Evolutionary conservation across 441 rosid genomes (phyloP), one percentile per base, ranked within the genome.

Genomic region (Aquilaria agallochum): DNA sequence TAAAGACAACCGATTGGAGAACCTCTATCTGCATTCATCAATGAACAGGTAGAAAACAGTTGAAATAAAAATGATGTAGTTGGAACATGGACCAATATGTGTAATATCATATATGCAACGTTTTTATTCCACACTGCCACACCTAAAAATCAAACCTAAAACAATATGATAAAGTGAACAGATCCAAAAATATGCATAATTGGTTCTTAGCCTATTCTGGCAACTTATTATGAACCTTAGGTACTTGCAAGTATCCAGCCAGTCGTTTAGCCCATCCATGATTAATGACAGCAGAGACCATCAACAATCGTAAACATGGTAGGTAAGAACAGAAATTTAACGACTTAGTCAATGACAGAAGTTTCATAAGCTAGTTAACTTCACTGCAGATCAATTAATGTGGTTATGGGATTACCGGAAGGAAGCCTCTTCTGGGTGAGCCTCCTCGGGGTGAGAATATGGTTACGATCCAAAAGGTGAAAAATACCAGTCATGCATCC

Each of bases 401-500:
- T n/a, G 7, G 8, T 34, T 11, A 12, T 5, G 50, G 13, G 77
- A 73, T 72, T 76, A 89, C 96, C 96, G 64, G 85, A 78, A 69
- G 84, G 82, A 74, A 83, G 89, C 76, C 80, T 87, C 77, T 74
- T 78, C 50, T 75, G 80, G 72, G 55, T 72, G 54, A 64, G 57
- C 64, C 83, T 88, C 74, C 88, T 77, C 31, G 78, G 69, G 31
- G 82, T 63, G 49, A 91, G 62, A 69, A 78, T 63, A 27, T 78
- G 84, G 36, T 80, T 85, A n/a, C 92, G 87, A 80, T 91, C 97
- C 70, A 94, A 90, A 57, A 94, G 68, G 77, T 94, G 99, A 60
- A 87, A 82, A 69, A 89, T 77, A 67, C 95, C 96, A 53, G 82
- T 87, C 92, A 94, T 87, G 80, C 99, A 94, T 68, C 99, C 99